Conservation (phyloP, 768 basidiomycete species). For the Agrocybe pediades region DNA sequence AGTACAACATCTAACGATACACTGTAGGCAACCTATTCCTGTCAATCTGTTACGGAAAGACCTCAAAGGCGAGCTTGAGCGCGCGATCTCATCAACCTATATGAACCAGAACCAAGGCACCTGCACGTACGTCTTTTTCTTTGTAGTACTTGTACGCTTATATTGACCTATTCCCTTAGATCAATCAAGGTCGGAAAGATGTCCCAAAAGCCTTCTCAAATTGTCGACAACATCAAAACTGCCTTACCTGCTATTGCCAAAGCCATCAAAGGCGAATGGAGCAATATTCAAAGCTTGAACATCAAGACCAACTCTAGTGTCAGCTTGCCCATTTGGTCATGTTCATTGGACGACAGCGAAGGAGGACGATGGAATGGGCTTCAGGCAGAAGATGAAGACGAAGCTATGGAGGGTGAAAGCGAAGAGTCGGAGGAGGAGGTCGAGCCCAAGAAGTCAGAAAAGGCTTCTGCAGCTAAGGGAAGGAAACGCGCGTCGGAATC, state of each 20-base stretch:
- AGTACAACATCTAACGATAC: background rate
- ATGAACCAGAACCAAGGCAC: conserved; percentile 96
- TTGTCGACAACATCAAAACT: conserved; percentile 74
- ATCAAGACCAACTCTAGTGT: conserved; percentile 88
- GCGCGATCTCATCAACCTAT: conserved; percentile 91
- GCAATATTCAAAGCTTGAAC: conserved; percentile 85
- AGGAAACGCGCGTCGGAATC: conserved; percentile 39
- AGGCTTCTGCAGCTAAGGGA: conserved; percentile 22
- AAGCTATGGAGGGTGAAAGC: conserved; percentile 20
- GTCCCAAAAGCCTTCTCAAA: conserved; percentile 72
- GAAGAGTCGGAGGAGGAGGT: conserved; percentile 25
- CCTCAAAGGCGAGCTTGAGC: conserved; percentile 89
- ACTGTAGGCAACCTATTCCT: conserved; percentile 86
- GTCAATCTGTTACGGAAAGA: conserved; percentile 89
- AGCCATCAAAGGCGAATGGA: conserved; percentile 81
- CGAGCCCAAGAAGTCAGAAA: conserved; percentile 16
- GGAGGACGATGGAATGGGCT: conserved; percentile 65
- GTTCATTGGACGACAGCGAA: conserved; percentile 61
- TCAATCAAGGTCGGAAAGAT: conserved; percentile 83
- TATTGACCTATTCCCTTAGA: conserved; percentile 35
- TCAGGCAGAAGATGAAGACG: conserved; percentile 27
- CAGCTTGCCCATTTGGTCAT: conserved; percentile 90
- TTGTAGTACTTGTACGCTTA: background rate
- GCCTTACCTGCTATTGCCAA: conserved; percentile 77
- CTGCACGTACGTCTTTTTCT: conserved; percentile 64